Conservation (phyloP, 192 early-diverging fungal species). For the Paraglomus brasilianum region DNA sequence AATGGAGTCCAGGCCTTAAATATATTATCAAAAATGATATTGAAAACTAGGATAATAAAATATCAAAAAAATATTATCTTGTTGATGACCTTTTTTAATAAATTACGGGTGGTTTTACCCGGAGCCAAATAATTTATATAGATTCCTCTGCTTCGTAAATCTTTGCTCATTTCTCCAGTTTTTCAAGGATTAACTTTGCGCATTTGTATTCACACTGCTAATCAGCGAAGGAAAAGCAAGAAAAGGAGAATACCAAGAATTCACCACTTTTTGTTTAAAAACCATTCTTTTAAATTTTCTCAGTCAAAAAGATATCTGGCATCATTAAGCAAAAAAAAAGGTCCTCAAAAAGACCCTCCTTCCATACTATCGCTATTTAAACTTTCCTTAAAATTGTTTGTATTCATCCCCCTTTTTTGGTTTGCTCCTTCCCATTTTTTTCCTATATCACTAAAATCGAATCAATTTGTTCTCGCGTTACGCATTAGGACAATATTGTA, state of each 20-base stretch:
- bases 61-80: conserved; percentile 21
- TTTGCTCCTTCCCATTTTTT: not conserved
- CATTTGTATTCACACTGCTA: conserved; percentile 16
- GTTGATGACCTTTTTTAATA: conserved; percentile 15
- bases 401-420: not conserved
- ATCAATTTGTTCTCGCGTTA: not conserved
- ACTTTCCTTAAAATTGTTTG: not conserved
- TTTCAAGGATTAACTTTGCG: not conserved
- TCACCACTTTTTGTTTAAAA: not conserved
- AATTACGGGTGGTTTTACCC: not conserved
- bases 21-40: conserved; percentile 21
- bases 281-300: conserved; percentile 15
- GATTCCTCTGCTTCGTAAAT: not conserved
- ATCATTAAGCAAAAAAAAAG: conserved; percentile 3
- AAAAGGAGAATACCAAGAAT: not conserved
- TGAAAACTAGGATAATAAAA: conserved; percentile 10
- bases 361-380: not conserved
- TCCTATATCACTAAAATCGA: not conserved
- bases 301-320: not conserved
- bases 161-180: conserved; percentile 11
- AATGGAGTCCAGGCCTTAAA: not conserved
- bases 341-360: not conserved
- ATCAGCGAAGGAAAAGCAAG: not conserved
- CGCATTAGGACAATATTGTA: not conserved
- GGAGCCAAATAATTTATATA: conserved; percentile 7